Conservation (phyloP, 805 yeast genomes). For the Zygosaccharomyces kombuchaensis region DNA sequence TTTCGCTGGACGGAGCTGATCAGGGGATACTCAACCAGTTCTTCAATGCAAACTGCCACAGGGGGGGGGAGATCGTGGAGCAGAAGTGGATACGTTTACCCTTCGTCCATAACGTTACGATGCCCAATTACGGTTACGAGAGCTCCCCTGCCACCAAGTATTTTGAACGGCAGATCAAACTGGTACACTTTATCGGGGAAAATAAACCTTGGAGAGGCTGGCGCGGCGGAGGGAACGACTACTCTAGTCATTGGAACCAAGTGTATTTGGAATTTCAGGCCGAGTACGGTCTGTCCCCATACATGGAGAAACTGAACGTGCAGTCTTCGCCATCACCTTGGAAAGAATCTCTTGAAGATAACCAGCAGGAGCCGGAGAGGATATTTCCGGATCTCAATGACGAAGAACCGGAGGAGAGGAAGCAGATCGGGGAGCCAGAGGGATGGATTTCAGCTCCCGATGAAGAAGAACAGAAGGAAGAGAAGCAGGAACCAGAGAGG, state of each 20-base stretch:
- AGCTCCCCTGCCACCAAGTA: slow-evolving; percentile 64
- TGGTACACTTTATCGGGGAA: slow-evolving; percentile 66
- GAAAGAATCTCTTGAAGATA: neutral
- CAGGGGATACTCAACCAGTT: slow-evolving; percentile 84
- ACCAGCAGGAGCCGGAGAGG: slow-evolving; percentile 3
- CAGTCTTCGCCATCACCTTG: slow-evolving; percentile 3
- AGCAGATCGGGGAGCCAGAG: neutral
- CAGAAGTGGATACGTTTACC: slow-evolving; percentile 66
- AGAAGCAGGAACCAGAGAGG: neutral
- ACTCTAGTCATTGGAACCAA: slow-evolving; percentile 17
- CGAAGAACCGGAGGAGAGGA: neutral
- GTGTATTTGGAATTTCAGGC: slow-evolving; percentile 17
- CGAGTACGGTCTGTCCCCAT: slow-evolving; percentile 9
- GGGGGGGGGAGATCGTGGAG: slow-evolving; percentile 2
- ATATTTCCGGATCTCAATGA: neutral
- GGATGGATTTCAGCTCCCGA: no score
- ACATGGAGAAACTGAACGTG: slow-evolving; percentile 9
- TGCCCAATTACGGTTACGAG: slow-evolving; percentile 59
- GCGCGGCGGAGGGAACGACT: slow-evolving; percentile 10
- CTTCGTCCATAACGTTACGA: slow-evolving; percentile 79
- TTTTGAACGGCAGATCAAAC: slow-evolving; percentile 42
- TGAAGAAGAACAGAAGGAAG: no score
- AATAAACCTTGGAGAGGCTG: slow-evolving; percentile 50
- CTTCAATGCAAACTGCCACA: slow-evolving; percentile 39
- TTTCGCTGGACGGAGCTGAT: slow-evolving; percentile 82